Conservation (phyloP, 164 flowering plant species). For the Vitis cinerea region DNA sequence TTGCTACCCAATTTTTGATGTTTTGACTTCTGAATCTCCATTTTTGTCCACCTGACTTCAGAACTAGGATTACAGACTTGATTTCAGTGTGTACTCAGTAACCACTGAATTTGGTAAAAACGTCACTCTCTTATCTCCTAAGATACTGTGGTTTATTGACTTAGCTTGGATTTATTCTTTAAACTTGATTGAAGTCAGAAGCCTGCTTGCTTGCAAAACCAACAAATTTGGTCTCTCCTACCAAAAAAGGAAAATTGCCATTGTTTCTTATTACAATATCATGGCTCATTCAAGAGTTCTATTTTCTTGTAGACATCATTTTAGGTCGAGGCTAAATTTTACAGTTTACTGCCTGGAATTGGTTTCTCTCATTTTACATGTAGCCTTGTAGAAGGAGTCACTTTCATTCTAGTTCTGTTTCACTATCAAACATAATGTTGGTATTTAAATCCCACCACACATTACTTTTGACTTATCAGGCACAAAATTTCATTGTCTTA, state of each 20-base stretch:
- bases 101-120: background rate
- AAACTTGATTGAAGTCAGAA: too few relatives aligned
- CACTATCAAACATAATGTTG: background rate
- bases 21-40: background rate
- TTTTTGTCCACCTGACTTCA: background rate
- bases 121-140: background rate
- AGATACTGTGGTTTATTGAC: background rate
- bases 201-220: background rate
- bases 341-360: background rate
- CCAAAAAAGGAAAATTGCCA: too few relatives aligned
- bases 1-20: background rate
- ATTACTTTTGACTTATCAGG: background rate
- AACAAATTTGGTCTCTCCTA: background rate
- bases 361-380: background rate
- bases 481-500: background rate
- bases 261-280: too few relatives aligned
- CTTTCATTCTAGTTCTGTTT: background rate
- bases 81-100: background rate
- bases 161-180: background rate
- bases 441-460: background rate
- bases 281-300: too few relatives aligned
- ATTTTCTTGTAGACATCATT: background rate
- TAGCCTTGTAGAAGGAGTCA: background rate
- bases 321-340: background rate
- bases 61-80: background rate